Percentiles rank a stretch among this genome's conserved stretches.
Evolutionary conservation across 495 filamentous ascomycete species (phyloP).

Genomic region (Talaromyces adpressus): DNA sequence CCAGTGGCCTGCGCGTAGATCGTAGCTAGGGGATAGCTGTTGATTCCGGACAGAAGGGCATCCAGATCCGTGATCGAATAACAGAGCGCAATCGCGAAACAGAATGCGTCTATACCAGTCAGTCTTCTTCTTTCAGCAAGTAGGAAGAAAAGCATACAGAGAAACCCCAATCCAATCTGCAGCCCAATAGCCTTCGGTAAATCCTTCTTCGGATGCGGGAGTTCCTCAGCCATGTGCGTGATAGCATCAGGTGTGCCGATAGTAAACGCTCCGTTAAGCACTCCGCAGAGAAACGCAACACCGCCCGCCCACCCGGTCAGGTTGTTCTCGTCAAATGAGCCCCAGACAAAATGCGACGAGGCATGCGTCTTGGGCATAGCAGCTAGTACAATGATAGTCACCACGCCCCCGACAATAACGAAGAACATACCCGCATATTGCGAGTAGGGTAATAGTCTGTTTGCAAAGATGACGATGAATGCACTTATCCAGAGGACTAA

Average conservation of each 20-base stretch:
- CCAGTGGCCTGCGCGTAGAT: slow-evolving; percentile 71
- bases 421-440: slow-evolving; percentile 57
- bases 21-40: slow-evolving; percentile 60
- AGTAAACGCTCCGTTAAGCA: slow-evolving; percentile 72
- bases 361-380: slow-evolving; percentile 64
- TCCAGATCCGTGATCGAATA: slow-evolving; percentile 63
- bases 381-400: slow-evolving; percentile 62
- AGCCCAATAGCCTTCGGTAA: slow-evolving; percentile 49
- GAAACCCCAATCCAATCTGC: slow-evolving; percentile 23
- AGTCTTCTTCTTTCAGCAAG: neutral
- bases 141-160: slow-evolving; percentile 16
- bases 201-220: slow-evolving; percentile 54
- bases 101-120: slow-evolving; percentile 37
- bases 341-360: slow-evolving; percentile 52
- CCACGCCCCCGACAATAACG: slow-evolving; percentile 52
- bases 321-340: slow-evolving; percentile 48
- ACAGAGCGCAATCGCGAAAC: slow-evolving; percentile 56
- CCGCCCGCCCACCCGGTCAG: slow-evolving; percentile 60
- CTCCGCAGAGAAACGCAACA: slow-evolving; percentile 63
- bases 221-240: slow-evolving; percentile 70
- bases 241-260: slow-evolving; percentile 67
- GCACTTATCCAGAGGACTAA: slow-evolving; percentile 57
- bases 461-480: slow-evolving; percentile 57
- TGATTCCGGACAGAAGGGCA: slow-evolving; percentile 46
- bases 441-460: slow-evolving; percentile 55